phyloP scores from a whole-genome alignment of 2,329 filamentous ascomycete species.

The Bipolaris bicolor region DNA sequence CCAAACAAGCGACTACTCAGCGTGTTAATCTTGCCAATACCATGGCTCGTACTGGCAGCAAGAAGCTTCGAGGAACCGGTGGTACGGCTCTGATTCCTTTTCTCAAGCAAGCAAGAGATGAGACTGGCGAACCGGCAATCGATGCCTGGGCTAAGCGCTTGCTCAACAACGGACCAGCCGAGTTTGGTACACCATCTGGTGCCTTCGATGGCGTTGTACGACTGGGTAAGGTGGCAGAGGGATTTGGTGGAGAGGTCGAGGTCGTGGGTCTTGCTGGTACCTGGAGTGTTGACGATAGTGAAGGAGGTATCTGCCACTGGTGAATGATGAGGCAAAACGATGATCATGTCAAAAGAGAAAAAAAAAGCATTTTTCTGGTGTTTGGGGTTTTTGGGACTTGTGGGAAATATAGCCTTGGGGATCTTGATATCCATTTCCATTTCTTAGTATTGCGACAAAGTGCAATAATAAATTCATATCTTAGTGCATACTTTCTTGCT shows the following conservation, averaged over 20 bases:
- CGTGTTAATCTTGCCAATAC: slow-evolving; percentile 65
- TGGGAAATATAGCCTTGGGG: slow-evolving; percentile 5
- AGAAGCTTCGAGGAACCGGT: slow-evolving; percentile 84
- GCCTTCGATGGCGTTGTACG: slow-evolving; percentile 47
- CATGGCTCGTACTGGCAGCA: slow-evolving; percentile 45
- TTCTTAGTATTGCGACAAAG: too few species aligned
- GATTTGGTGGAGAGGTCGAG: slow-evolving; percentile 61
- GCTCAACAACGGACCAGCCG: slow-evolving; percentile 59
- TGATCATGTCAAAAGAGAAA: neutral
- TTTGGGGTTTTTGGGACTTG: neutral
- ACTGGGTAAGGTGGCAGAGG: slow-evolving; percentile 60
- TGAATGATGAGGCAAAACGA: neutral
- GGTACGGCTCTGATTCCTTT: slow-evolving; percentile 95
- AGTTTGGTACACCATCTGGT: slow-evolving; percentile 22
- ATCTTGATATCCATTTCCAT: neutral
- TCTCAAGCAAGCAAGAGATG: slow-evolving; percentile 93
- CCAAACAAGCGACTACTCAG: slow-evolving; percentile 53
- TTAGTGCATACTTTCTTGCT: too few species aligned
- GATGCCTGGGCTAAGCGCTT: slow-evolving; percentile 67
- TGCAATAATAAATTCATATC: too few species aligned
- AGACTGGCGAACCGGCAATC: slow-evolving; percentile 91
- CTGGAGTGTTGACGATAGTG: slow-evolving; percentile 88
- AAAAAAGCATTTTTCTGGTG: slow-evolving; percentile 7
- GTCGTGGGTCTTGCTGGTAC: slow-evolving; percentile 78
- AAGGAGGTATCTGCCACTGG: slow-evolving; percentile 56